These are phyloP conservation scores for Marsdenia floribunda DNA, from an alignment of 257 asterid species.

Conservation along the genomic window DNA sequence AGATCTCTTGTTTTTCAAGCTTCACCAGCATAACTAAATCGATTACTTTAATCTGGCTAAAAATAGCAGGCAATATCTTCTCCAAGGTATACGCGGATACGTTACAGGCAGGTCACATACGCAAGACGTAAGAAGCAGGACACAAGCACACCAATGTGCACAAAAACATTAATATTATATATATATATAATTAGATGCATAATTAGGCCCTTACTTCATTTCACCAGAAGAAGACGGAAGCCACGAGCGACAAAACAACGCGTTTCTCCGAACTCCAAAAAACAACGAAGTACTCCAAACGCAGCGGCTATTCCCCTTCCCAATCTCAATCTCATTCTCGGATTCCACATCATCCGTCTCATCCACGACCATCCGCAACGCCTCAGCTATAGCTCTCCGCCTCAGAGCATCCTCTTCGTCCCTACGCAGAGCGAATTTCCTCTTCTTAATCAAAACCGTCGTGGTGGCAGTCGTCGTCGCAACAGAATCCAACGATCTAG, in stretches of 20 bases:
- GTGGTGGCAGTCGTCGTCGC: conserved; percentile 26
- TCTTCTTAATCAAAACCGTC: conserved; percentile 29
- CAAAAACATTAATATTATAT: background rate
- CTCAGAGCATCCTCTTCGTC: conserved; percentile 94
- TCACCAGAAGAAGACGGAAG: conserved; percentile 62
- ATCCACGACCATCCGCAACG: conserved; percentile 51
- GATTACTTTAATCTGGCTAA: background rate
- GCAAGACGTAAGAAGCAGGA: no score
- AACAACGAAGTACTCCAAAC: conserved; percentile 74
- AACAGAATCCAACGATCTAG: conserved; percentile 34
- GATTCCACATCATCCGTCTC: conserved; percentile 3
- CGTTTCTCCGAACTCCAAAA: conserved; percentile 63
- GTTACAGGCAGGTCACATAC: no score
- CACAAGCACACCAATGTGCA: background rate
- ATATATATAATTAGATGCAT: background rate
- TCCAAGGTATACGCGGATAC: background rate
- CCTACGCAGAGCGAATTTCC: conserved; percentile 53
- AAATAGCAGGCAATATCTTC: no score
- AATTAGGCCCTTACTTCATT: conserved; percentile 40
- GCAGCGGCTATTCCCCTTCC: conserved; percentile 29
- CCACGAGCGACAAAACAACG: conserved; percentile 95
- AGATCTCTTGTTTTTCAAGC: background rate
- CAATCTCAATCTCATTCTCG: conserved; percentile 18
- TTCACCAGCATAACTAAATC: background rate
- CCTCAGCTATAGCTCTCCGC: conserved; percentile 94